Evolutionary conservation across 1,284 basidiomycete genomes (phyloP).

Genomic region (Mycosarcoma maydis): DNA sequence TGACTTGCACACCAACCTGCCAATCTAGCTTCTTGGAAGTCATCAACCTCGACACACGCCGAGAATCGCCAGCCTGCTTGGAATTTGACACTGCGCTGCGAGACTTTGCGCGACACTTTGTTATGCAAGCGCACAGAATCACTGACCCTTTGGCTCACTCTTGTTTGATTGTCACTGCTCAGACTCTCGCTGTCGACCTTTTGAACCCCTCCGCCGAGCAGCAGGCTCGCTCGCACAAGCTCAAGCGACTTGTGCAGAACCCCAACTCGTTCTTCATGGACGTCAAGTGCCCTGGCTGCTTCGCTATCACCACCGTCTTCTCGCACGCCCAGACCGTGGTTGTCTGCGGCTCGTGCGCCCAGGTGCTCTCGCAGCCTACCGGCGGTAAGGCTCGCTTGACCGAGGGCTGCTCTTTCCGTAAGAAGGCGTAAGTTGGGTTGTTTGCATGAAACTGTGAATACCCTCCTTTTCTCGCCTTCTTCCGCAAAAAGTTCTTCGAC

Average conservation of each 20-base stretch:
- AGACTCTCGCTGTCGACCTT: slow-evolving; percentile 98
- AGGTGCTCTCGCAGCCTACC: slow-evolving; percentile 96
- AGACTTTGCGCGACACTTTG: not conserved
- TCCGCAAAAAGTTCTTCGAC: slow-evolving; percentile 7
- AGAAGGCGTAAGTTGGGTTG: slow-evolving; percentile 58
- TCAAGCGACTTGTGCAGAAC: slow-evolving; percentile 97
- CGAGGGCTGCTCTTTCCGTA: slow-evolving; percentile 73
- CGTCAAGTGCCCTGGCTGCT: slow-evolving; percentile 98
- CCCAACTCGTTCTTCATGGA: slow-evolving; percentile 91
- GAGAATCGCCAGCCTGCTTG: not conserved
- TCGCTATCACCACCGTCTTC: slow-evolving; percentile 93
- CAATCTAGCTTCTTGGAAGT: too few relatives aligned
- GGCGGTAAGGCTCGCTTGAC: slow-evolving; percentile 98
- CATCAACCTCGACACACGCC: too few relatives aligned
- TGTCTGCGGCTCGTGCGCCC: slow-evolving; percentile 89
- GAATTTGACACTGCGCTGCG: slow-evolving; percentile 6
- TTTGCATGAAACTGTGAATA: not conserved
- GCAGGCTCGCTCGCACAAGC: slow-evolving; percentile 82
- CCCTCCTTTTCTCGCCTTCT: not conserved
- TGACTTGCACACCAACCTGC: too few relatives aligned
- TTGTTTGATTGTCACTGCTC: not conserved
- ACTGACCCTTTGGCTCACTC: slow-evolving; percentile 3
- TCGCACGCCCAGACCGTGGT: slow-evolving; percentile 94
- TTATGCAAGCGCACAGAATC: not conserved
- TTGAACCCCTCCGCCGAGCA: slow-evolving; percentile 91